These are phyloP conservation scores for Saccharum spontaneum DNA, from an alignment of 176 grass and related monocot genomes.

Conservation along the genomic window DNA sequence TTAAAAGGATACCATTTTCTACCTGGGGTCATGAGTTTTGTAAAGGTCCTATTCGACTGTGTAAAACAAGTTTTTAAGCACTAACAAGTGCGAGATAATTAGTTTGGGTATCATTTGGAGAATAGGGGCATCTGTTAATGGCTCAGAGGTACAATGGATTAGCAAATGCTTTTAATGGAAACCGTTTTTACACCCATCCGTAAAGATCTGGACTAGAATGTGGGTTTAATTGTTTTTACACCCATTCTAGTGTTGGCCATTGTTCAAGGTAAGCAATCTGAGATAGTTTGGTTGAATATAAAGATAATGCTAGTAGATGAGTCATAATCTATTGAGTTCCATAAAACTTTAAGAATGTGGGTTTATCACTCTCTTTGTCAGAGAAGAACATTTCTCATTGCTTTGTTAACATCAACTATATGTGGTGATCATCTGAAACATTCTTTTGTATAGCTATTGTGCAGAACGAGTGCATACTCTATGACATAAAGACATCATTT, in stretches of 20 bases:
- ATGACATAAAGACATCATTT: background rate
- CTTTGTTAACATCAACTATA: background rate
- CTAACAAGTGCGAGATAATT: background rate
- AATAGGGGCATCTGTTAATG: background rate
- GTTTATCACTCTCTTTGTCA: slow-evolving; percentile 5
- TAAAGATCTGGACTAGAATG: background rate
- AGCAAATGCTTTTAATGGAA: background rate
- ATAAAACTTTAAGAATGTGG: background rate
- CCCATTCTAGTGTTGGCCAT: too few relatives aligned
- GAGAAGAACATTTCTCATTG: background rate
- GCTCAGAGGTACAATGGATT: background rate
- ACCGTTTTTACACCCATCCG: background rate
- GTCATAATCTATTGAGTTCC: background rate
- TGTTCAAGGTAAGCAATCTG: too few relatives aligned
- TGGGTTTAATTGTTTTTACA: too few relatives aligned
- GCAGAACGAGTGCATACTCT: background rate
- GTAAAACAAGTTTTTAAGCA: background rate
- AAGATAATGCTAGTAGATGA: background rate
- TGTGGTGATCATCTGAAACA: background rate
- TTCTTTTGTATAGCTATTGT: background rate
- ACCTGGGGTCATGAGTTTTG: slow-evolving; percentile 5
- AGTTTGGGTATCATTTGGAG: background rate
- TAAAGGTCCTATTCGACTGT: background rate
- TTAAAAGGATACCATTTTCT: background rate
- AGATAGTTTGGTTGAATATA: background rate